Conservation (phyloP, 768 basidiomycete genomes). For the Suillus sp. region DNA sequence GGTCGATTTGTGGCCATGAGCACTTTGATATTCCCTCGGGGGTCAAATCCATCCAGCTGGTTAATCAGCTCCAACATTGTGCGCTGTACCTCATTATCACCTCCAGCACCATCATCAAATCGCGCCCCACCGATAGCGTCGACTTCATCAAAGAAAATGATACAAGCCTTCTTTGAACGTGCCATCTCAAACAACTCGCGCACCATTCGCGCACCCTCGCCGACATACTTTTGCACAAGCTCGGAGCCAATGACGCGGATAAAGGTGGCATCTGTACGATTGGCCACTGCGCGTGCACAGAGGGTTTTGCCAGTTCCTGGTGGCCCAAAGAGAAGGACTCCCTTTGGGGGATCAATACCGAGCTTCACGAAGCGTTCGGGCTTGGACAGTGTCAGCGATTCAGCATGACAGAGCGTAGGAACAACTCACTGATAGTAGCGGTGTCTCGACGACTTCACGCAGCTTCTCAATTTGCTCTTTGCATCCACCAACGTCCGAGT, state of each 20-base stretch:
- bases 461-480: constrained; percentile 99
- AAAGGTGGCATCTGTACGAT: constrained; percentile 97
- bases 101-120: constrained; percentile 98
- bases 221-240: constrained; percentile 99
- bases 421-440: constrained; percentile 80
- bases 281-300: constrained; percentile 97
- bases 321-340: constrained; percentile 93
- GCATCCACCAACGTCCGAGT: constrained; percentile 97
- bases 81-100: constrained; percentile 98
- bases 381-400: constrained; percentile 45
- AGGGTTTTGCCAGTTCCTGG: constrained; percentile 99
- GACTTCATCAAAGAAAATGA: constrained; percentile 99
- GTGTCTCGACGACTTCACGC: constrained; percentile 96
- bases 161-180: constrained; percentile 96
- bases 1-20: constrained; percentile 99
- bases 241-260: constrained; percentile 99
- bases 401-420: neutral
- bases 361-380: constrained; percentile 99
- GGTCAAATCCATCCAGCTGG: constrained; percentile 97
- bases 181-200: constrained; percentile 99
- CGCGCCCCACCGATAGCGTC: constrained; percentile 98
- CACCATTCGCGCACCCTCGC: constrained; percentile 98
- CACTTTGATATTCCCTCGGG: constrained; percentile 99
- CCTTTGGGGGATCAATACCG: constrained; percentile 98
- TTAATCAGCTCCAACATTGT: constrained; percentile 99